Evolutionary conservation across 352 stramenopile genomes (phyloP).

Genomic region (Phytophthora hibernalis): DNA sequence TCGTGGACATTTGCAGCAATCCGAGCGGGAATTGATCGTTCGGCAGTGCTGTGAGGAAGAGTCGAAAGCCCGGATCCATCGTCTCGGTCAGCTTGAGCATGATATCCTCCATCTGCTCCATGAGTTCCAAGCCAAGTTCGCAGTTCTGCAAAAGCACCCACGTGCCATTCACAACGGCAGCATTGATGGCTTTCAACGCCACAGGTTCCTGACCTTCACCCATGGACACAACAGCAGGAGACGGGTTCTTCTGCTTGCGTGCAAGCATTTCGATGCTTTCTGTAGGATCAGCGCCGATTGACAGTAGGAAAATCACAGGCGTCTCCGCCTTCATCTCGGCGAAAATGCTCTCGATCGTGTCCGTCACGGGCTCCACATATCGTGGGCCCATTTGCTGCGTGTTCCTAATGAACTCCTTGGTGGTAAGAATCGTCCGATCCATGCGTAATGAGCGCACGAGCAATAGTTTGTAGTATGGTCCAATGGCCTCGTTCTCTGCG

Average conservation of each 20-base stretch:
- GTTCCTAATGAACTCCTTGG: constrained; percentile 98
- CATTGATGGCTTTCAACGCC: constrained; percentile 97
- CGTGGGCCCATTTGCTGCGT: constrained; percentile 96
- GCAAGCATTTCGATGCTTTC: constrained; percentile 97
- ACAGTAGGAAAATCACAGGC: constrained; percentile 98
- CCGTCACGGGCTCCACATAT: constrained; percentile 98
- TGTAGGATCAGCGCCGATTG: constrained; percentile 96
- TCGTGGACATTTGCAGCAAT: constrained; percentile 99
- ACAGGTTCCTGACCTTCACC: constrained; percentile 98
- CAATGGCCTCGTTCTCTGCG: constrained; percentile 93
- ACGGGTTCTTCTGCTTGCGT: constrained; percentile 96
- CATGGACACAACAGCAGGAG: constrained; percentile 96
- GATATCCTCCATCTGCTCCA: constrained; percentile 99
- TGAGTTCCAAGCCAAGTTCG: constrained; percentile 97
- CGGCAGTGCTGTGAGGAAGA: constrained; percentile 98
- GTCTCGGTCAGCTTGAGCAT: constrained; percentile 95
- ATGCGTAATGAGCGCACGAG: constrained; percentile 97
- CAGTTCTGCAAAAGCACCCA: constrained; percentile 99
- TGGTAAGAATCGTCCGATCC: constrained; percentile 97
- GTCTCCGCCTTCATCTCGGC: constrained; percentile 96
- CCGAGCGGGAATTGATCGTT: constrained; percentile 97
- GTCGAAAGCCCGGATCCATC: constrained; percentile 96
- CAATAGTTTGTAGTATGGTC: constrained; percentile 96
- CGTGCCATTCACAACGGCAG: constrained; percentile 95
- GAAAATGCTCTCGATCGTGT: constrained; percentile 99